Evolutionary conservation across 805 yeast genomes (phyloP).

Genomic region (Cephaloascus fragrans): DNA sequence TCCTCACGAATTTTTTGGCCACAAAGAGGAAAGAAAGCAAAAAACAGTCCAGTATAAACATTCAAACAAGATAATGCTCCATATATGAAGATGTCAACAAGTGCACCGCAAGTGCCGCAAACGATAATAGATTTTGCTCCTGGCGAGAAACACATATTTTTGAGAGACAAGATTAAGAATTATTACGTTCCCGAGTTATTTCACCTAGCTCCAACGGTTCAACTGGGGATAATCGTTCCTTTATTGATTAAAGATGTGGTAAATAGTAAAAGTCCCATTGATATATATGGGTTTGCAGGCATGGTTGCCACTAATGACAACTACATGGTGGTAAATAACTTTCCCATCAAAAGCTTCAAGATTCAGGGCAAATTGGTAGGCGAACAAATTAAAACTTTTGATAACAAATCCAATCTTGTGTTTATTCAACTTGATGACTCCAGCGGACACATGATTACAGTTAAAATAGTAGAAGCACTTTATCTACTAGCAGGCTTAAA

Average conservation of each 20-base stretch:
- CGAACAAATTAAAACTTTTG: conserved; percentile 11
- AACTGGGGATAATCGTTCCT: conserved; percentile 13
- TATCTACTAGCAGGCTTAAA: conserved; percentile 11
- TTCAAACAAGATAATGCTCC: not conserved
- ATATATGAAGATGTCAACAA: not conserved
- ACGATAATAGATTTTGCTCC: not conserved
- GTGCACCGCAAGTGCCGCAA: not conserved
- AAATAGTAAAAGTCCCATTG: conserved; percentile 7
- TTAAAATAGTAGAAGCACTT: conserved; percentile 12
- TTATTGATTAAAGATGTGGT: conserved; percentile 18
- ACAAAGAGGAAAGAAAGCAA: no score
- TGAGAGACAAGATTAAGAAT: not conserved
- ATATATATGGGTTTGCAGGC: conserved; percentile 16
- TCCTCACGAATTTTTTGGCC: no score
- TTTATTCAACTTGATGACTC: conserved; percentile 17
- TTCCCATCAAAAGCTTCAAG: conserved; percentile 26
- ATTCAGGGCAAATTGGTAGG: conserved; percentile 26
- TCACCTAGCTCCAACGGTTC: conserved; percentile 17
- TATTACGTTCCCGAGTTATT: conserved; percentile 25
- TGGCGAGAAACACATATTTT: not conserved
- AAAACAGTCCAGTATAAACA: no score
- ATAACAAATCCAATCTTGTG: conserved; percentile 8
- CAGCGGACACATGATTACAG: conserved; percentile 13
- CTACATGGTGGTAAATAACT: conserved; percentile 25
- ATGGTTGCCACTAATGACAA: conserved; percentile 5